These are phyloP conservation scores for Cyberlindnera nakhonratchasimensis DNA, from an alignment of 805 yeast species.

Conservation along the genomic window DNA sequence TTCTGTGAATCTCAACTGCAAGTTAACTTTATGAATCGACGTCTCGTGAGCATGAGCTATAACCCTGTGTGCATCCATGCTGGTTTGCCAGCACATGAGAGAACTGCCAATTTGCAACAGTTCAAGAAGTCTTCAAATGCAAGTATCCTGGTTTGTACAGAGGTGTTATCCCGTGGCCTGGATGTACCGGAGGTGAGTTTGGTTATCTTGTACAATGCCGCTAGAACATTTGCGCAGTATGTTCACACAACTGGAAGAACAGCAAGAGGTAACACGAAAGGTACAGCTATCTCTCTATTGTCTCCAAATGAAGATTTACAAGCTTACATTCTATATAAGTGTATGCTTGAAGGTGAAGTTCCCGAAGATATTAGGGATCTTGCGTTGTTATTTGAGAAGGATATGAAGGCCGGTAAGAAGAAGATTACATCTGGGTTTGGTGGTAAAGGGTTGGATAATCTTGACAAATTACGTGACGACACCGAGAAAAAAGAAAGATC, in stretches of 20 bases:
- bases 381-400: constrained; percentile 53
- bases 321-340: constrained; percentile 51
- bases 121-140: constrained; percentile 48
- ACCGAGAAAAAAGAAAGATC: constrained; percentile 47
- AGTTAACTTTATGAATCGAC: constrained; percentile 68
- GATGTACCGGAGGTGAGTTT: constrained; percentile 84
- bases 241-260: constrained; percentile 96
- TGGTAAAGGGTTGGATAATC: constrained; percentile 82
- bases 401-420: constrained; percentile 64
- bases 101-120: constrained; percentile 68
- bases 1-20: constrained; percentile 87
- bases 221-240: constrained; percentile 90
- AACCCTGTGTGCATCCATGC: constrained; percentile 79
- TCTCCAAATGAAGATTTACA: constrained; percentile 60
- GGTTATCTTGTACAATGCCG: constrained; percentile 80
- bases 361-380: constrained; percentile 48
- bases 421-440: constrained; percentile 78
- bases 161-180: constrained; percentile 91
- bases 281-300: constrained; percentile 73
- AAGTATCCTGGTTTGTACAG: constrained; percentile 80
- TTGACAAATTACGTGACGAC: constrained; percentile 59
- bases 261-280: constrained; percentile 77
- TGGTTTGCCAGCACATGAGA: constrained; percentile 82
- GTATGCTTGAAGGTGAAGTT: constrained; percentile 50
- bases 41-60: constrained; percentile 50